These are phyloP conservation scores for Coemansia sp. DNA, from an alignment of 192 early-diverging fungal species.

Conservation along the genomic window DNA sequence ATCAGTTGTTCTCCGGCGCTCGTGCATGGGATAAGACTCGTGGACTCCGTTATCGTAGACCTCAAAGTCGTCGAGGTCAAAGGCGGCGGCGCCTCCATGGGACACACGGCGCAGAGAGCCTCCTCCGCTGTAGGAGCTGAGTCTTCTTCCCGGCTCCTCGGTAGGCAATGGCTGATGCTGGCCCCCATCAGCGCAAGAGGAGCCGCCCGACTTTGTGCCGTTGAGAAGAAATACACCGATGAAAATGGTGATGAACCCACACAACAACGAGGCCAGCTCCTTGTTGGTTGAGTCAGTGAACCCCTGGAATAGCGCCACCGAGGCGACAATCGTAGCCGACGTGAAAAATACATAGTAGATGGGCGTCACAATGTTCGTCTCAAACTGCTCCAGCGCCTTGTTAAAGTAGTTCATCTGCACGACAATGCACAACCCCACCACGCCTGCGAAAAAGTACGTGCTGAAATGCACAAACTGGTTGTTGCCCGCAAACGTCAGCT, in stretches of 20 bases:
- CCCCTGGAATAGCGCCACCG: slow-evolving; percentile 85
- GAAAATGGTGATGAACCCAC: slow-evolving; percentile 91
- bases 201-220: slow-evolving; percentile 39
- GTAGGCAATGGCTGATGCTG: slow-evolving; percentile 51
- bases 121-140: slow-evolving; percentile 30
- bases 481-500: slow-evolving; percentile 87
- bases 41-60: slow-evolving; percentile 17
- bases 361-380: slow-evolving; percentile 84
- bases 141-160: slow-evolving; percentile 39
- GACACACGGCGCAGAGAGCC: slow-evolving; percentile 13
- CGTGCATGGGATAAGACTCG: slow-evolving; percentile 50
- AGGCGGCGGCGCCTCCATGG: slow-evolving; percentile 21
- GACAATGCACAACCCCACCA: slow-evolving; percentile 79
- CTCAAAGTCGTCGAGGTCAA: slow-evolving; percentile 48
- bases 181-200: slow-evolving; percentile 5
- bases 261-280: slow-evolving; percentile 79
- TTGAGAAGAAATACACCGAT: slow-evolving; percentile 87
- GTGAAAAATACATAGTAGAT: slow-evolving; percentile 98
- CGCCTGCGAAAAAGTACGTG: slow-evolving; percentile 82
- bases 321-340: slow-evolving; percentile 87
- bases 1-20: slow-evolving; percentile 33
- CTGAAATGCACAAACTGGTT: slow-evolving; percentile 90
- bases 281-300: slow-evolving; percentile 70
- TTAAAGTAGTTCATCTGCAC: slow-evolving; percentile 99
- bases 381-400: slow-evolving; percentile 91